Base-by-base conservation (phyloP, 192 early-diverging fungal species). In the Diversispora eburnea region DNA sequence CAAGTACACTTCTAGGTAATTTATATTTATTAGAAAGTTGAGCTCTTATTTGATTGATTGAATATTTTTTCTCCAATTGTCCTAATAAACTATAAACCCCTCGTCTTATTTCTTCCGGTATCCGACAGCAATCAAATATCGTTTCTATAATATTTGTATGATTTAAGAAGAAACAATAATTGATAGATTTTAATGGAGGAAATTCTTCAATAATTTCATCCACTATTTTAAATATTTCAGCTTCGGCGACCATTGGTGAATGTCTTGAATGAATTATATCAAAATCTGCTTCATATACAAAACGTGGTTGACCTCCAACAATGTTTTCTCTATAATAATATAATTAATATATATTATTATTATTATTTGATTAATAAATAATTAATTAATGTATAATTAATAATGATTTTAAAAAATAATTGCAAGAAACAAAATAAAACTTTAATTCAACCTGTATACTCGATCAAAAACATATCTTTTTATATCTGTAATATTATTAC, bases 391-490 rank as follows among this genome's bases (percentile, higher is more conserved):
- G 2, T 33, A 33, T 33, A 33, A 33, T 33, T 33, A 33, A 33
- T 33, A 33, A 33, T 33, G 25, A 33, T 33, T n/a, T n/a, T 33
- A 33, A 33, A 33, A 33, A 33, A 33, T 33, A 33, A 33, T 33
- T 33, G 25, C 25, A 33, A 33, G 25, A 33, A 33, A 33, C 2
- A 33, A 33, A 33, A 33, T 33, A 33, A 33, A 33, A 33, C 25
- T 33, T 33, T 33, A 33, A 33, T 33, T 33, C 25, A 33, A 63
- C 61, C 61, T 82, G 77, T 91, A 98, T 7, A 93, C 91, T 46
- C 85, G 80, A 47, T 94, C 95, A 79, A 98, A 93, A 20, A 86
- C 85, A 78, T 89, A 98, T 61, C 95, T 85, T 77, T 97, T 97
- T 41, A 97, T 75, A 62, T 90, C 83, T 0, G 84, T 86, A 67